A percentile compares a stretch with the other conserved stretches of the same genome.
These are phyloP conservation scores for Globisporangium nagaii DNA, from an alignment of 352 stramenopile species.

Conservation along the genomic window DNA sequence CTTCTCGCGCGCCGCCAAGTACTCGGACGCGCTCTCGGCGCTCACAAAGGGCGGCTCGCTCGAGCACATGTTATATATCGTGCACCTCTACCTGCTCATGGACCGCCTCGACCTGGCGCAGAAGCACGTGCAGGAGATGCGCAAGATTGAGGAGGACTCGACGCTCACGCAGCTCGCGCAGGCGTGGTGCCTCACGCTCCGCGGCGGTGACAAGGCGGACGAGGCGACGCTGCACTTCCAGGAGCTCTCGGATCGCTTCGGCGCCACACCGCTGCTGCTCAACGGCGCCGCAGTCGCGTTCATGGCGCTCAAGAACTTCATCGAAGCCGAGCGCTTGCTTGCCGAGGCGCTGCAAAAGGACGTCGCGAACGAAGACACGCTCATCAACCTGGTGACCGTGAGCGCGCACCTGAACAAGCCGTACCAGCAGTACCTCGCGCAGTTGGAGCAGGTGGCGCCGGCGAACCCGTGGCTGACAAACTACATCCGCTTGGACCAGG, in stretches of 20 bases:
- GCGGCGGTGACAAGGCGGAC: constrained; percentile 76
- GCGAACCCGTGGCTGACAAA: constrained; percentile 67
- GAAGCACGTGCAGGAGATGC: constrained; percentile 87
- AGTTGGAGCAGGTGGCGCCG: constrained; percentile 76
- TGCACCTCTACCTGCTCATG: constrained; percentile 90
- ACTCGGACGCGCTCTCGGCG: constrained; percentile 92
- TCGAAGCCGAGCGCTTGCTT: constrained; percentile 86
- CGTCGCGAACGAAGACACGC: constrained; percentile 86
- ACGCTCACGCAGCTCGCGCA: constrained; percentile 92
- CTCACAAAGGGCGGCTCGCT: constrained; percentile 88
- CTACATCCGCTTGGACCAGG: constrained; percentile 58
- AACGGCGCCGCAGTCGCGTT: constrained; percentile 90
- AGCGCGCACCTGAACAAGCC: constrained; percentile 89
- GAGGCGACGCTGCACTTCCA: constrained; percentile 93
- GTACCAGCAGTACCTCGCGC: constrained; percentile 64
- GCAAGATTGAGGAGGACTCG: constrained; percentile 93
- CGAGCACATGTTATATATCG: constrained; percentile 90
- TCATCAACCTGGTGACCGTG: constrained; percentile 92
- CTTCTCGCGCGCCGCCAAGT: constrained; percentile 88
- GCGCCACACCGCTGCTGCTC: constrained; percentile 86
- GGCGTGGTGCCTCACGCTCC: constrained; percentile 85
- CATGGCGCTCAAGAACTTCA: constrained; percentile 90
- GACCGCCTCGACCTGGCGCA: constrained; percentile 92
- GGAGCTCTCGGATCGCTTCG: constrained; percentile 93
- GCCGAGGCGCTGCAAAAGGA: constrained; percentile 85